Conservation (phyloP, 169 alveolate species). For the Plasmodium chabaudi region DNA sequence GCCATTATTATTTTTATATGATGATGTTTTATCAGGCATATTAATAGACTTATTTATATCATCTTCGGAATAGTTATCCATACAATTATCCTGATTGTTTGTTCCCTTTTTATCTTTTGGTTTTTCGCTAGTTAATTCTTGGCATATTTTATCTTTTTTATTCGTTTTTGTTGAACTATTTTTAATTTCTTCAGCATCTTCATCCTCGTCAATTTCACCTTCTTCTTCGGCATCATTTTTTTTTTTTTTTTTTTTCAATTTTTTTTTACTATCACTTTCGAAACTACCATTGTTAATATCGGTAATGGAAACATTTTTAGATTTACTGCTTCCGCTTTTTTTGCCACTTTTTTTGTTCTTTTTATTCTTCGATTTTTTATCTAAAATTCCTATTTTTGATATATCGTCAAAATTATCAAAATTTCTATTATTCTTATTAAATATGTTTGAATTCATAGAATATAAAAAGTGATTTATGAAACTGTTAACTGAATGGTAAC, state of each 20-base stretch:
- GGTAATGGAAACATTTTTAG: conserved; percentile 1
- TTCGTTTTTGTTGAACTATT: too few species aligned
- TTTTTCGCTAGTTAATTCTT: not conserved
- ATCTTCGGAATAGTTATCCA: not conserved
- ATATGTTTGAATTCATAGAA: conserved; percentile 61
- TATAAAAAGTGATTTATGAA: conserved; percentile 48
- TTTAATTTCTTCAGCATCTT: not conserved
- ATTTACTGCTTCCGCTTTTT: conserved; percentile 4
- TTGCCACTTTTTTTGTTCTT: conserved; percentile 27
- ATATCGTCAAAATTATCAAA: conserved; percentile 24
- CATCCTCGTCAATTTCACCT: not conserved
- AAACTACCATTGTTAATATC: not conserved
- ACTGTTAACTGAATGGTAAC: conserved; percentile 46
- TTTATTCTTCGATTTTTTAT: conserved; percentile 1
- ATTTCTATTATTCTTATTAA: conserved; percentile 12
- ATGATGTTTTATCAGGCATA: not conserved
- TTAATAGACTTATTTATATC: not conserved
- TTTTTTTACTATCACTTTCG: not conserved
- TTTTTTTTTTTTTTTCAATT: conserved; percentile 24
- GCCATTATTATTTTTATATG: conserved; percentile 3
- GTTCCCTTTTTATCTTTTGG: conserved; percentile 7
- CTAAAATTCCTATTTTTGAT: conserved; percentile 40
- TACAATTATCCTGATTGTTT: not conserved
- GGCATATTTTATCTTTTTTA: not conserved
- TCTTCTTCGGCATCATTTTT: conserved; percentile 27